Evolutionary conservation across 306 rosid genomes (phyloP), one percentile per base, ranked within the genome.

Genomic region (Cucumis melo): DNA sequence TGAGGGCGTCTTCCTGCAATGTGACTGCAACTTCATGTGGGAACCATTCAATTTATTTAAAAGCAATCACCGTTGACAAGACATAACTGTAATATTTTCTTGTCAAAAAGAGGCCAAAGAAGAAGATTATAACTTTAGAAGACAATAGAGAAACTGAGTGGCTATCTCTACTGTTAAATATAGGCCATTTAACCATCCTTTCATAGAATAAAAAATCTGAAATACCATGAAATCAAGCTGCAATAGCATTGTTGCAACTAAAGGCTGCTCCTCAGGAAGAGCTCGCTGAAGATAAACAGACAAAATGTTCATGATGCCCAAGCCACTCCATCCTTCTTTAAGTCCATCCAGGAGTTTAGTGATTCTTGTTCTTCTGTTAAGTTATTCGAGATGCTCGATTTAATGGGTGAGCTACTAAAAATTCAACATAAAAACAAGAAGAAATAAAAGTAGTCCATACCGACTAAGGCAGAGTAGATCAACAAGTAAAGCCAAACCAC

Each of bases 161-260:
- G 19, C 9, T 12, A 13, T 61, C 6, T 34, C 48, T 64, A 17
- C 48, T 16, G 2, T 78, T 32, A 66, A 41, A 53, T 54, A 44
- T 65, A 23, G 11, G 27, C 12, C 34, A 67, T 44, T 54, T 51
- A 39, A 66, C 20, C 11, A 23, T 5, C 29, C 14, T 46, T 48
- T 29, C 36, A 0, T 9, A 21, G 32, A 79, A 48, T 24, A 24
- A 8, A 73, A 76, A 13, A 27, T 36, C 48, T 7, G 54, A 39
- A 59, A 58, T 56, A 93, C 97, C 96, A 88, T 79, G 78, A 89
- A 85, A 89, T 93, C 96, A 84, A 93, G 96, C 75, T 87, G 85
- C 82, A 93, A 82, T 32, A 91, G 46, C 54, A 85, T 84, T 57
- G 86, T 83, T 16, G 98, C 93, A 76, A 83, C 87, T 75, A 89